A percentile compares a stretch with the other conserved stretches of the same genome.
Evolutionary conservation across 345 rosid species (phyloP).

Genomic region (Eucalyptus microcorys): DNA sequence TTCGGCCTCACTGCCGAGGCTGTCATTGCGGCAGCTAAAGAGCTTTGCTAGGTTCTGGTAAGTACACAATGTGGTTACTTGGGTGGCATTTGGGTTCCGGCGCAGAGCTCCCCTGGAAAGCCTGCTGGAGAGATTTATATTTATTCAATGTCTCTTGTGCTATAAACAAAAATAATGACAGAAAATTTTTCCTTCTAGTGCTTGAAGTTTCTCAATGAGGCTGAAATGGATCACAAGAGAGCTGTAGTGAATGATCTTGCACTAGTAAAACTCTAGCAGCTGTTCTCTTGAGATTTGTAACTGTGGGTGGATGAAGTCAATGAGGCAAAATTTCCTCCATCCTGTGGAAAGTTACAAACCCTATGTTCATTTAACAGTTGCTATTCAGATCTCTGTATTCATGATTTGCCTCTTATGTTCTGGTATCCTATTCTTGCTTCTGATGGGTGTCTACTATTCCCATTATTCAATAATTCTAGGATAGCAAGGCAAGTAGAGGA

Average conservation of each 20-base stretch:
- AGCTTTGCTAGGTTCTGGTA: not conserved
- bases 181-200: constrained; percentile 2
- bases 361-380: not conserved
- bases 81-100: not conserved
- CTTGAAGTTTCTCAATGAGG: constrained; percentile 1
- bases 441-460: not conserved
- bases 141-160: constrained; percentile 3
- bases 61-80: not conserved
- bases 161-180: constrained; percentile 14
- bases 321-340: not conserved
- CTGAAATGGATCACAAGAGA: constrained; percentile 1
- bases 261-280: not conserved
- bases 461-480: not conserved
- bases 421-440: not conserved
- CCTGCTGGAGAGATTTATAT: not conserved
- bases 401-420: not conserved
- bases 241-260: constrained; percentile 1
- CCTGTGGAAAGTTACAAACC: not conserved
- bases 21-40: constrained; percentile 65
- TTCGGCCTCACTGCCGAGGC: constrained; percentile 65
- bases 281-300: constrained; percentile 2
- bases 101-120: not conserved
- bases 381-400: not conserved
- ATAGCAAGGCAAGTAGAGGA: not conserved
- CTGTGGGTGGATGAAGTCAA: not conserved